A percentile compares a stretch with the other conserved stretches of the same genome.
phyloP scores from a whole-genome alignment of 805 yeast genomes.

The Pichia heedii region DNA sequence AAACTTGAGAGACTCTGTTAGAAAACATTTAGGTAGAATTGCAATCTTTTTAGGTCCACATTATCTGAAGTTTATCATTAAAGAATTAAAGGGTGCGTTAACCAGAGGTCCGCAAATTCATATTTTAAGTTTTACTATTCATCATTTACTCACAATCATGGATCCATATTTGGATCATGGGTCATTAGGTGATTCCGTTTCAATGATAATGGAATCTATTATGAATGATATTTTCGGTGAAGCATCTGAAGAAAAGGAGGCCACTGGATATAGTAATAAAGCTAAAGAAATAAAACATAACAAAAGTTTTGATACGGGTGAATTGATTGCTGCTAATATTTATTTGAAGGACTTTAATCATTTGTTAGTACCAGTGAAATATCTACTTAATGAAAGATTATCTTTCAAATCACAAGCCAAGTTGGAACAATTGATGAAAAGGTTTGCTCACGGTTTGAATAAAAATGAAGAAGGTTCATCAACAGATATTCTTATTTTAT shows the following conservation, averaged over 20 bases:
- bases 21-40: conserved; percentile 65
- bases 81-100: conserved; percentile 71
- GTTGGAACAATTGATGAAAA: conserved; percentile 67
- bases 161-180: conserved; percentile 42
- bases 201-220: conserved; percentile 53
- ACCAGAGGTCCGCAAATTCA: conserved; percentile 90
- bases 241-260: conserved; percentile 90
- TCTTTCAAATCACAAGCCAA: conserved; percentile 62
- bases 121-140: conserved; percentile 82
- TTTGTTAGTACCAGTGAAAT: conserved; percentile 61
- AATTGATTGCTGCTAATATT: conserved; percentile 60
- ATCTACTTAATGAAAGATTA: conserved; percentile 53
- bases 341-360: conserved; percentile 45
- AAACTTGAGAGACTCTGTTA: conserved; percentile 77
- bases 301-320: conserved; percentile 83
- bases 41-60: conserved; percentile 58
- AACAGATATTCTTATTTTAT: conserved; percentile 53
- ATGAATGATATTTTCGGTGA: conserved; percentile 93
- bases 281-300: conserved; percentile 88
- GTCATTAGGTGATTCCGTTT: conserved; percentile 60
- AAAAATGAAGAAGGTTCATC: conserved; percentile 53
- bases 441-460: conserved; percentile 71
- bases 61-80: conserved; percentile 65
- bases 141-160: conserved; percentile 54
- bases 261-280: conserved; percentile 77